phyloP scores from a whole-genome alignment of 192 early-diverging fungal genomes.

The Coemansia sp. region DNA sequence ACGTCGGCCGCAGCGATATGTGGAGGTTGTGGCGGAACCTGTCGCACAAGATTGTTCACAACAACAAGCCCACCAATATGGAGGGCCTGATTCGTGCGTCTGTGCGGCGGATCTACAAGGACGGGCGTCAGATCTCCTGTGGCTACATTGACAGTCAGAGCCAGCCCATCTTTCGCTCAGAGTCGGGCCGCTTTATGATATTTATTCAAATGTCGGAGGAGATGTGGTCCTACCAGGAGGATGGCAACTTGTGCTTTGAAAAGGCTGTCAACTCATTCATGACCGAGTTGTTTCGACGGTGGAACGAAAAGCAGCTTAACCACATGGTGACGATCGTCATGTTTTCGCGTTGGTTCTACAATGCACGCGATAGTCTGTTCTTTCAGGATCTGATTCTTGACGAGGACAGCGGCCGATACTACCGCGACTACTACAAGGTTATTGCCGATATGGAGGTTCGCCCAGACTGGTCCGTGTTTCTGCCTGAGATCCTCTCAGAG shows the following conservation, averaged over 20 bases:
- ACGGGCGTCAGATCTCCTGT: conserved; percentile 63
- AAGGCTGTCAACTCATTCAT: conserved; percentile 88
- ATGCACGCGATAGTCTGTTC: conserved; percentile 50
- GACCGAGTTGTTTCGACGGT: conserved; percentile 82
- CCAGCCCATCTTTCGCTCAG: conserved; percentile 87
- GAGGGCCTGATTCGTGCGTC: conserved; percentile 72
- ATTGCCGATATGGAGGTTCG: conserved; percentile 82
- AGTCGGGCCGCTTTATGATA: conserved; percentile 90
- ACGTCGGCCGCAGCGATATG: conserved; percentile 91
- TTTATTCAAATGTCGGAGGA: conserved; percentile 96
- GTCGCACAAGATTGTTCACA: conserved; percentile 69
- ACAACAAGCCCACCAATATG: conserved; percentile 71
- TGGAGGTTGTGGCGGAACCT: conserved; percentile 80
- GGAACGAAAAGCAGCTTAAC: conserved; percentile 80
- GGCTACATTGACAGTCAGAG: conserved; percentile 81
- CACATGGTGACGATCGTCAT: conserved; percentile 95
- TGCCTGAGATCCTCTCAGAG: conserved; percentile 56
- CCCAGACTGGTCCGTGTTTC: conserved; percentile 58
- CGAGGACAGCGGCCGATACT: conserved; percentile 63
- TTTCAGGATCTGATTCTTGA: conserved; percentile 53
- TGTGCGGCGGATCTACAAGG: conserved; percentile 79
- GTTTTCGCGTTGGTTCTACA: conserved; percentile 87
- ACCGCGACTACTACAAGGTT: conserved; percentile 94
- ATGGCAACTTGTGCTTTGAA: conserved; percentile 94
- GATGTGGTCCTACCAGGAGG: conserved; percentile 98